Conservation (phyloP, 768 basidiomycete species). For the Pisolithus albus region DNA sequence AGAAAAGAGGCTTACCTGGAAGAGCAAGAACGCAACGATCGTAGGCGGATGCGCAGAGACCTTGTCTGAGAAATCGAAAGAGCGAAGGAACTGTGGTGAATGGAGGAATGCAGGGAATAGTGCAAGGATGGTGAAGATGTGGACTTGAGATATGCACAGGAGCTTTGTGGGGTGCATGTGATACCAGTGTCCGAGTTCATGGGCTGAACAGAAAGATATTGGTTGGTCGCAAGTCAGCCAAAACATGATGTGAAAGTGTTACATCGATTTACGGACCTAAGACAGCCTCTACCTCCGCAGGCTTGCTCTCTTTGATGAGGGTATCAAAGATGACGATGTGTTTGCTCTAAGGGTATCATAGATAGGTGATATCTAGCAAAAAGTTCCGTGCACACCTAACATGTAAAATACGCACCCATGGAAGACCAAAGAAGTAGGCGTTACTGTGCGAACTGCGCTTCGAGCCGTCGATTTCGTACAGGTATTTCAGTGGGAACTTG, state of each 20-base stretch:
- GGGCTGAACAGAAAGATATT: conserved; percentile 36
- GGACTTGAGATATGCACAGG: conserved; percentile 77
- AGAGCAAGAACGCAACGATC: conserved; percentile 80
- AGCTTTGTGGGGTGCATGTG: conserved; percentile 87
- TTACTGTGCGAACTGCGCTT: conserved; percentile 94
- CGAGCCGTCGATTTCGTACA: conserved; percentile 96
- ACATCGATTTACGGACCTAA: conserved; percentile 40
- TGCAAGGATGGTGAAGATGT: conserved; percentile 80
- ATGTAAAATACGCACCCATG: conserved; percentile 55
- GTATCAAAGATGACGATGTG: conserved; percentile 98
- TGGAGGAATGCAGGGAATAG: conserved; percentile 87
- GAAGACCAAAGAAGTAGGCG: conserved; percentile 97
- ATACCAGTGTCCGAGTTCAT: conserved; percentile 97
- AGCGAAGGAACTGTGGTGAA: conserved; percentile 67
- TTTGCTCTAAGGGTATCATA: conserved; percentile 50
- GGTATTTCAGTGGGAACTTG: conserved; percentile 87
- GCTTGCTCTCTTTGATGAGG: conserved; percentile 82
- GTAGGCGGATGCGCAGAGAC: conserved; percentile 68
- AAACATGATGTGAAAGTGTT: no score
- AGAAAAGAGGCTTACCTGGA: conserved; percentile 44
- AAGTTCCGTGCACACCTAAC: neutral
- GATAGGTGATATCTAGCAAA: neutral
- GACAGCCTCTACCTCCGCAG: conserved; percentile 96
- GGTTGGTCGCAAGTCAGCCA: neutral
- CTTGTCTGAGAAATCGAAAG: conserved; percentile 70